phyloP scores from a whole-genome alignment of 805 yeast genomes.

The Yarrowia yakushimensis region DNA sequence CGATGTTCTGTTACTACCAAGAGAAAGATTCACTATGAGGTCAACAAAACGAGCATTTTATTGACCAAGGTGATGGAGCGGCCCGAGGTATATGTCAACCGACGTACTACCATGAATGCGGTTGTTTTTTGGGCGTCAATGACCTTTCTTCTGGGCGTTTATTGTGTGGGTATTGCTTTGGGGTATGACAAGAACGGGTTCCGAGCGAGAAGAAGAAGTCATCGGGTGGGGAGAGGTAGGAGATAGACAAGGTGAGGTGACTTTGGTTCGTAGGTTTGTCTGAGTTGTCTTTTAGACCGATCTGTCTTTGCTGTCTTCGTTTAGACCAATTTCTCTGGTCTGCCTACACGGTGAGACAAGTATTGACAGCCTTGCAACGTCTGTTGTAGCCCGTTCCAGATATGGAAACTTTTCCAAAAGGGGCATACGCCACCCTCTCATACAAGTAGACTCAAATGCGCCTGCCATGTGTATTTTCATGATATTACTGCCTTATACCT shows the following conservation, averaged over 20 bases:
- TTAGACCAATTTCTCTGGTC: too few relatives aligned
- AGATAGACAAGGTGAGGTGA: neutral
- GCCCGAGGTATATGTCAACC: neutral
- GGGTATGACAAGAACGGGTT: neutral
- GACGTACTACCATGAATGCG: neutral
- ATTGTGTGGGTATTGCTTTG: neutral
- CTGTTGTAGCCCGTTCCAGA: too few relatives aligned
- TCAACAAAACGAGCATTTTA: neutral
- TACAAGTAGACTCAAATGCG: too few relatives aligned
- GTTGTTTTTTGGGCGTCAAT: neutral
- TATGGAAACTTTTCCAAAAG: too few relatives aligned
- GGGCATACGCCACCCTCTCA: too few relatives aligned
- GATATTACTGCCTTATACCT: too few relatives aligned
- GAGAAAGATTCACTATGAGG: neutral
- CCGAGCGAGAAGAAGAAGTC: neutral
- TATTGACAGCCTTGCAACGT: too few relatives aligned
- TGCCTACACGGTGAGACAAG: too few relatives aligned
- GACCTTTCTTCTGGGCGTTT: neutral
- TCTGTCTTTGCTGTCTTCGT: too few relatives aligned
- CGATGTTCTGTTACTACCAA: neutral
- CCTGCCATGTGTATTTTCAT: too few relatives aligned
- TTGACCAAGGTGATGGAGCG: conserved; percentile 1
- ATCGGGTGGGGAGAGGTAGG: neutral
- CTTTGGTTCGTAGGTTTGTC: too few relatives aligned
- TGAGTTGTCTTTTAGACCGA: too few relatives aligned